Conservation (phyloP, 2,329 filamentous ascomycete genomes). For the Catunica adiposa region DNA sequence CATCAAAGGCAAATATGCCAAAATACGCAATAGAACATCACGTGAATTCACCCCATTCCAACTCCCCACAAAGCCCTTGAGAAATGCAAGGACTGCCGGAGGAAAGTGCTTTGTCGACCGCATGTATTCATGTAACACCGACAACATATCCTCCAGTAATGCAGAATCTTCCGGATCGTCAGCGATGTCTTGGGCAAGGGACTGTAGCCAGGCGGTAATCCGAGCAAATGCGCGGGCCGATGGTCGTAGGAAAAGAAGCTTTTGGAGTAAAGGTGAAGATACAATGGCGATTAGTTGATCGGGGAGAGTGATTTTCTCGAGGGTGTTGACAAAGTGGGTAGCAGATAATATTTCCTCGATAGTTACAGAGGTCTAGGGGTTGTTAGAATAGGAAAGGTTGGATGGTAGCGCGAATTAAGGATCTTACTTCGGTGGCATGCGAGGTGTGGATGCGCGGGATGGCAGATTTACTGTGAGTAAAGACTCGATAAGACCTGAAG, state of each 20-base stretch:
- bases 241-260: slow-evolving; percentile 50
- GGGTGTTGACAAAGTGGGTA: slow-evolving; percentile 48
- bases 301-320: slow-evolving; percentile 67
- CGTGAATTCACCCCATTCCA: slow-evolving; percentile 47
- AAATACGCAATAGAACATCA: slow-evolving; percentile 38
- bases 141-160: slow-evolving; percentile 37
- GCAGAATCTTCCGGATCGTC: slow-evolving; percentile 33
- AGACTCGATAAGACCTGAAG: too few species aligned
- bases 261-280: slow-evolving; percentile 61
- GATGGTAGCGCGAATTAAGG: not conserved
- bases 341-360: slow-evolving; percentile 65
- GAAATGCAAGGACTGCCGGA: slow-evolving; percentile 32
- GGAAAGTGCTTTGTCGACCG: slow-evolving; percentile 37
- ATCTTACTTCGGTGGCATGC: slow-evolving; percentile 48
- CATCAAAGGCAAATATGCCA: slow-evolving; percentile 37
- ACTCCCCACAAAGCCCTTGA: slow-evolving; percentile 34
- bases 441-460: slow-evolving; percentile 59
- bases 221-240: slow-evolving; percentile 33
- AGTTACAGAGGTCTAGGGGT: slow-evolving; percentile 35
- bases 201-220: slow-evolving; percentile 42
- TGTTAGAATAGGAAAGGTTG: too few species aligned
- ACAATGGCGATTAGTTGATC: slow-evolving; percentile 67
- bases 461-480: slow-evolving; percentile 18
- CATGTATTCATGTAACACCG: slow-evolving; percentile 39
- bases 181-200: slow-evolving; percentile 38